Percentiles rank a stretch among this genome's conserved stretches.
These are phyloP conservation scores for Picochlorum sp. DNA, from an alignment of 139 green algal genomes.

Conservation along the genomic window DNA sequence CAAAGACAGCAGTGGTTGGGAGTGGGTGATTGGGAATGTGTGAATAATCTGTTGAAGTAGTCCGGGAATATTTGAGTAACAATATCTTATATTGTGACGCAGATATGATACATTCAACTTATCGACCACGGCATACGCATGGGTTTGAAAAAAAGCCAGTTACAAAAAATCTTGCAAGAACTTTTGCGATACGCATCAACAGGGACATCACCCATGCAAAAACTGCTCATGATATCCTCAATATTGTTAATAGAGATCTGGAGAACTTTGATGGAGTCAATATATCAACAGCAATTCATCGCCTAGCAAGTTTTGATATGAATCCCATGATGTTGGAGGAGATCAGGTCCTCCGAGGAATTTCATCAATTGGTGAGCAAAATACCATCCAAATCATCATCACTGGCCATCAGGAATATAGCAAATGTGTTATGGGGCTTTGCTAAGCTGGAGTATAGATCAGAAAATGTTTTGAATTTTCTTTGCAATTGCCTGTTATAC, in stretches of 20 bases:
- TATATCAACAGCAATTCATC: constrained; percentile 35
- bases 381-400: constrained; percentile 2
- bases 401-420: constrained; percentile 38
- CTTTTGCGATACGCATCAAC: constrained; percentile 32
- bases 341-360: constrained; percentile 24
- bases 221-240: constrained; percentile 12
- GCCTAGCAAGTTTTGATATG: constrained; percentile 27
- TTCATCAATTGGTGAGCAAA: constrained; percentile 24
- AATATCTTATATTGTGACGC: too few relatives aligned
- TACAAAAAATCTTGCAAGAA: too few relatives aligned
- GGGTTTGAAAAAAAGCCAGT: too few relatives aligned
- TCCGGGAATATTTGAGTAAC: too few relatives aligned
- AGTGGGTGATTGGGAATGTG: too few relatives aligned
- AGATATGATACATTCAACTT: too few relatives aligned
- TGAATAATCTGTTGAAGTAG: too few relatives aligned
- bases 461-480: constrained; percentile 22
- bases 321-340: constrained; percentile 17
- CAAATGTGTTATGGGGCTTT: constrained; percentile 43
- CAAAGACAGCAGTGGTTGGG: too few relatives aligned
- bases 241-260: constrained; percentile 14
- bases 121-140: too few relatives aligned
- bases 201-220: constrained; percentile 27
- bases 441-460: constrained; percentile 41
- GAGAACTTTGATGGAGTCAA: constrained; percentile 28
- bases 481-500: constrained; percentile 16